A percentile compares a stretch with the other conserved stretches of the same genome.
Evolutionary conservation across 176 grass and related monocot species (phyloP).

Genomic region (Carex cristatella): DNA sequence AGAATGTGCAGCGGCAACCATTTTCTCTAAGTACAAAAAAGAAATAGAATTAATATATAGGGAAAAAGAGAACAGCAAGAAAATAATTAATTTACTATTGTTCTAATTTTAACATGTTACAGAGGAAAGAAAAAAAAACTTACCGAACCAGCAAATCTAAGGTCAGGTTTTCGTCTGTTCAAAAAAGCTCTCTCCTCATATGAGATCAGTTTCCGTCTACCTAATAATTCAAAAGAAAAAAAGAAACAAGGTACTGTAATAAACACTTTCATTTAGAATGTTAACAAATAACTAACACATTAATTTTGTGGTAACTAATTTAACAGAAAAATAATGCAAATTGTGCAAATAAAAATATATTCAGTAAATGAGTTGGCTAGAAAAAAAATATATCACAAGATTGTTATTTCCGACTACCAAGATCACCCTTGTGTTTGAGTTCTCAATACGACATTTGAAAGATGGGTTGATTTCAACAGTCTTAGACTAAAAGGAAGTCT

Average conservation of each 20-base stretch:
- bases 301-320: background rate
- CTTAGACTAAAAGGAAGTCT: background rate
- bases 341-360: background rate
- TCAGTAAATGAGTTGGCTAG: background rate
- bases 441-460: background rate
- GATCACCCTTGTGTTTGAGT: background rate
- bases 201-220: constrained; percentile 59
- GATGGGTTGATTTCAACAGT: background rate
- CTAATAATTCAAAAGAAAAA: constrained; percentile 19
- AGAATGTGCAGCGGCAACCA: constrained; percentile 79
- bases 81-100: background rate
- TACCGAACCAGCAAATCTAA: constrained; percentile 65
- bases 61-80: background rate
- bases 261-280: background rate
- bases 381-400: background rate
- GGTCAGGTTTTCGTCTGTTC: constrained; percentile 78
- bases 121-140: constrained; percentile 11
- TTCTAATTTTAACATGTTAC: background rate
- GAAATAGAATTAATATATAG: background rate
- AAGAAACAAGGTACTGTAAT: background rate
- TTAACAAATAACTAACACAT: background rate
- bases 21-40: constrained; percentile 56
- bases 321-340: background rate
- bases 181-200: constrained; percentile 64
- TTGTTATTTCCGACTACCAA: background rate